Evolutionary conservation across 441 rosid species (phyloP), one percentile per base, ranked within the genome.

Genomic region (Isatis lusitanica): DNA sequence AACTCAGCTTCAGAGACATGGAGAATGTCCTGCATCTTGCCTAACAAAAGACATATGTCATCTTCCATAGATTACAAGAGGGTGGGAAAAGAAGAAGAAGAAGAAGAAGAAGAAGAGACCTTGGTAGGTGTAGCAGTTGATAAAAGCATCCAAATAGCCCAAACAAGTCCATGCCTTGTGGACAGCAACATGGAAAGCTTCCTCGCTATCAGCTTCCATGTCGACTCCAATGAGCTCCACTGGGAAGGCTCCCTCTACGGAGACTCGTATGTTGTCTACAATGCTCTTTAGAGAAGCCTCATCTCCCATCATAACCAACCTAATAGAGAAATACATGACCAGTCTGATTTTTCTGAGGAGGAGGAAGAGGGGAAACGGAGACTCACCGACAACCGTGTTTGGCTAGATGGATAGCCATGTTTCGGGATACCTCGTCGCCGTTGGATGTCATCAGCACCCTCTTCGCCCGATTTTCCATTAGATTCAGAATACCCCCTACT

Each of bases 231-330:
- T 85, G 24, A 90, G 78, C 66, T 85, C 91, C 48, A 84, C 83
- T 0, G 84, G 79, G 57, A 60, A 63, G 48, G 53, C 65, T 30
- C 73, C 83, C 2, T 77, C 70, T 47, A 81, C 28, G 11, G 79
- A 76, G 36, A 76, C 82, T 44, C 28, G 66, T 40, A 90, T 85
- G 59, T 78, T 74, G 67, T 90, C 83, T 0, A 67, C 76, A 6
- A 71, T 70, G 42, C 65, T 78, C 75, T 76, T 81, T 56, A 94
- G 78, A 35, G 76, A 70, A 43, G 9, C 74, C 81, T 85, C 91
- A 4, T 92, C 63, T 66, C 98, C 97, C 93, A 94, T 80, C 84
- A 92, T 63, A 52, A 87, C 95, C 90, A 94, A 63, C 86, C 58
- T 33, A 21, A n/a, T n/a, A n/a, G n/a, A n/a, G n/a, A n/a, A n/a